Conservation (phyloP, 306 rosid genomes). For the Rosa lucieae region DNA sequence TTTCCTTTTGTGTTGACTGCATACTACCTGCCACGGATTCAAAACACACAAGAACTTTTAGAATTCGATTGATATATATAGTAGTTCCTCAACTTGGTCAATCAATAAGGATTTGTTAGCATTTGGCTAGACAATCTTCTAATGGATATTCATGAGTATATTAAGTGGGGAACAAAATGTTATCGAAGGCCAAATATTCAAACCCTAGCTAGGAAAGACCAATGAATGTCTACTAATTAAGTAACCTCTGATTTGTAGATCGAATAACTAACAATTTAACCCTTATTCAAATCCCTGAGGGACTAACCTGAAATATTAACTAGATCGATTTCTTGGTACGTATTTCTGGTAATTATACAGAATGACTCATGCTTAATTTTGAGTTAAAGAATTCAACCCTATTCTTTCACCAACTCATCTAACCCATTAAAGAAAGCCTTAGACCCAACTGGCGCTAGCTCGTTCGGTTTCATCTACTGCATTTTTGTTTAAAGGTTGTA, state of each 20-base stretch:
- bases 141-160: neutral
- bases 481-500: constrained; percentile 12
- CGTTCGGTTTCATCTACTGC: constrained; percentile 31
- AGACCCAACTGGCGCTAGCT: constrained; percentile 54
- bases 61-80: neutral
- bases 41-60: constrained; percentile 10
- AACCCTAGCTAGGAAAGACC: neutral
- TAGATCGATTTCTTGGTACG: neutral
- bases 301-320: neutral
- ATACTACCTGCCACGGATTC: neutral
- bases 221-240: neutral
- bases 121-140: constrained; percentile 1
- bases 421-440: constrained; percentile 36
- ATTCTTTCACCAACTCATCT: constrained; percentile 36
- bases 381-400: neutral
- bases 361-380: neutral
- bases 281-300: neutral
- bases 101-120: neutral
- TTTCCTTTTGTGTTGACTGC: neutral
- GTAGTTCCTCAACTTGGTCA: neutral
- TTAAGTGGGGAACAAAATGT: neutral
- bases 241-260: neutral
- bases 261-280: too few species aligned
- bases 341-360: neutral
- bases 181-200: neutral